Base-by-base conservation (phyloP, 371 early-diverging fungal species). In the Rhizopus delemar region DNA sequence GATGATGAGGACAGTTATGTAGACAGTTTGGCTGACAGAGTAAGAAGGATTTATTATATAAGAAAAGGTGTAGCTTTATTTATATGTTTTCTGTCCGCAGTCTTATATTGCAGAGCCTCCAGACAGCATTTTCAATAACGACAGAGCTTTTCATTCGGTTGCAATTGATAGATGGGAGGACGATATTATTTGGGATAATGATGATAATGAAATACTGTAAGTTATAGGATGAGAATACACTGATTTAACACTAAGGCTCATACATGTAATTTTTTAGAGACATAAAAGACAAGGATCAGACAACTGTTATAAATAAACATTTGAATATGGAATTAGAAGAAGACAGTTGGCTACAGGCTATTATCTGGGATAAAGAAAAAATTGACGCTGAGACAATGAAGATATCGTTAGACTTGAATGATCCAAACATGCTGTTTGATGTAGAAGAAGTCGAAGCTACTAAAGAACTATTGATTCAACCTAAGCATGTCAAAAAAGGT, bases 141-240 rank as follows among this genome's bases (percentile, higher is more conserved):
- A 73, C 32, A 68, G 64, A 51, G 59, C 75, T 29, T 85, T 74
- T 60, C 78, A 82, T 55, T 80, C 91, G 2, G 67, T 93, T 29
- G 77, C 88, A 61, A 65, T 92, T 46, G 93, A 91, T 35, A 59
- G 68, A 8, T 96, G 96, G 96, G 94, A 96, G 61, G 86, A 90
- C 35, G 74, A 83, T 11, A 88, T 96, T 51, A 49, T 89, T n/a
- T 96, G 96, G 96, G 86, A 86, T 31, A 86, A 80, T 34, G 80
- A 75, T 12, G 66, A 67, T 16, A 48, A 57, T n/a, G 52, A 46
- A 41, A 62, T 36, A n/a, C 54, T 29, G 29, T 56, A 36, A 36
- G 48, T 51, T 34, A 22, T 46, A 22, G 22, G 2, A 22, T 22
- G 22, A 50, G 12, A 33, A 50, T 3, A 13, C 2, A 32, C 0